These are phyloP conservation scores for Papilionanthe hybrid DNA, from an alignment of 116 monocot species.

Conservation along the genomic window DNA sequence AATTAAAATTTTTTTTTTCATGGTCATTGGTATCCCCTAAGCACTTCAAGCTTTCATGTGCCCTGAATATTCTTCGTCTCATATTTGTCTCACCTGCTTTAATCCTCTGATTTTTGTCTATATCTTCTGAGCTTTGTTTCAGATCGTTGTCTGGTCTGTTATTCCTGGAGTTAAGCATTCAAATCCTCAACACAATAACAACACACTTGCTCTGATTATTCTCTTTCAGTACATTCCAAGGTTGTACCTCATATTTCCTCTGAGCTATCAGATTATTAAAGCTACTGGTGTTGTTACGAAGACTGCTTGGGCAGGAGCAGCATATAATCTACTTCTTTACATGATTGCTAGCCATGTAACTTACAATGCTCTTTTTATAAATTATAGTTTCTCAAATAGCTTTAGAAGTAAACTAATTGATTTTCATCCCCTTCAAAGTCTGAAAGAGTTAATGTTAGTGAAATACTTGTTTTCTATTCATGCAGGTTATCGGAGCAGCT, in stretches of 20 bases:
- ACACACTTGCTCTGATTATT: slow-evolving; percentile 76
- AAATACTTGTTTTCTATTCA: not conserved
- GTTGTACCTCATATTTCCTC: slow-evolving; percentile 91
- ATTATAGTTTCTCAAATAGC: not conserved
- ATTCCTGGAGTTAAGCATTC: slow-evolving; percentile 63
- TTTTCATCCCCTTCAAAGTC: not conserved
- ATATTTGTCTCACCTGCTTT: not conserved
- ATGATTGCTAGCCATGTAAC: slow-evolving; percentile 79
- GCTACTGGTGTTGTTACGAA: slow-evolving; percentile 85
- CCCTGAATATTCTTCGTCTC: not conserved
- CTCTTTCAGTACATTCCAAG: slow-evolving; percentile 88
- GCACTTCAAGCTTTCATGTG: not conserved
- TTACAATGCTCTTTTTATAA: not conserved
- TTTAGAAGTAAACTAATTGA: not conserved
- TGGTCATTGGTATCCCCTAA: not conserved
- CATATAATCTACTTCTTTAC: slow-evolving; percentile 85
- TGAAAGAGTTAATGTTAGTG: not conserved
- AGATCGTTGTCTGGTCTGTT: slow-evolving; percentile 87
- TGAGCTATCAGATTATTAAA: slow-evolving; percentile 80
- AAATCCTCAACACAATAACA: slow-evolving; percentile 48
- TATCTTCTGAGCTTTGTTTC: slow-evolving; percentile 13
- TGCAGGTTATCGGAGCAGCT: slow-evolving; percentile 75
- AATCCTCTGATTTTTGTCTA: not conserved
- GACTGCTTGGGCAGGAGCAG: slow-evolving; percentile 95
- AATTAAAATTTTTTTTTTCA: not conserved